Evolutionary conservation across 1,284 basidiomycete genomes (phyloP), one percentile per base, ranked within the genome.

Genomic region (Papiliotrema nemorosa): DNA sequence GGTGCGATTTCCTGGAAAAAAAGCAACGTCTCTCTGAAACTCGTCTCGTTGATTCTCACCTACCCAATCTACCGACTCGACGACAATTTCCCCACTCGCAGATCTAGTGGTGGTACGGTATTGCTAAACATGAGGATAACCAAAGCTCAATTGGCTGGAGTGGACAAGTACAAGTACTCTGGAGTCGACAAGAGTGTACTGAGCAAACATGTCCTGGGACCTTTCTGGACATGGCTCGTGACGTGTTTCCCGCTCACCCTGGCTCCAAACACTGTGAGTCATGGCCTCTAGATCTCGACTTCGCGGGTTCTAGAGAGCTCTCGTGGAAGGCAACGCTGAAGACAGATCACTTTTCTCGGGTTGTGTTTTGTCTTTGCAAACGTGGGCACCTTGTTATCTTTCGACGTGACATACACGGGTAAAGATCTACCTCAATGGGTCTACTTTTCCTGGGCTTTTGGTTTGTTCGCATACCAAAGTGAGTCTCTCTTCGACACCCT

Each of bases 141-240:
- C 40, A 61, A 70, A 22, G 58, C 64, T 26, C 75, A 79, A 53
- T 72, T 78, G 26, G 61, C 66, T 16, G 76, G 77, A 22, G 69
- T 83, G 41, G 76, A 78, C 63, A 68, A 77, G 57, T 83, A 83
- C 76, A 80, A 80, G 62, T 83, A 83, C 64, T 77, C 77, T 31
- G 77, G 77, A 13, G 71, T 78, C 20, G 81, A 82, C 69, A 76
- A 80, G 63, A 79, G 73, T 5, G 71, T 80, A 38, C 66, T 67
- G 22, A 64, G 61, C 16, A 61, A 65, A 47, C 58, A 69, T 50
- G 77, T 97, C 31, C 80, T 98, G 51, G 84, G 85, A 47, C 91
- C 90, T 1, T 97, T 88, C 76, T 98, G 94, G 94, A 92, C 81
- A 55, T 88, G 87, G 86, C 85, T 97, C 58, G 90, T 97, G 44